These are phyloP conservation scores for Deinandra increscens DNA, from an alignment of 129 eudicot species.

Conservation along the genomic window DNA sequence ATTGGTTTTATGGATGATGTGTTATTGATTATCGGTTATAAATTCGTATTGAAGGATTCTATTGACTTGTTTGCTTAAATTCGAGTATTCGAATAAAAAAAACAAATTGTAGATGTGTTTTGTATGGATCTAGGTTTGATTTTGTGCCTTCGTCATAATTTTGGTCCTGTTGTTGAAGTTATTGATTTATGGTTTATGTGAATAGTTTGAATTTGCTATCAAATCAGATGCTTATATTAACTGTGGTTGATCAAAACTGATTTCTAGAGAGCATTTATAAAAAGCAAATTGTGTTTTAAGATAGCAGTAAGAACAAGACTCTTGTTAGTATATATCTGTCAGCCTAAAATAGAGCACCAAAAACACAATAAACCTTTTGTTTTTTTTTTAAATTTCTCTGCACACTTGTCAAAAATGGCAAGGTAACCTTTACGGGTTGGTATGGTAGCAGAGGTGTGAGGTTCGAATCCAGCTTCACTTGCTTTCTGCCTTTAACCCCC, in stretches of 20 bases:
- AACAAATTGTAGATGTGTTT: not conserved
- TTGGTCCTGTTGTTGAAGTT: not conserved
- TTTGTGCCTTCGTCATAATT: constrained; percentile 2
- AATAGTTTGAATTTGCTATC: no score
- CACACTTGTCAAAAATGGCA: not conserved
- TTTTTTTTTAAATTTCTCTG: not conserved
- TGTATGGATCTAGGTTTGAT: constrained; percentile 29
- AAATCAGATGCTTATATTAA: no score
- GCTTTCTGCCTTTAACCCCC: no score
- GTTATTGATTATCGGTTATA: not conserved
- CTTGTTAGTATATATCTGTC: not conserved
- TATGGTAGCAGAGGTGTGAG: no score
- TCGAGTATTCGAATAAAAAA: not conserved
- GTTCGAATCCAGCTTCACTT: no score
- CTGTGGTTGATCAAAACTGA: constrained; percentile 4
- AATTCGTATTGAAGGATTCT: not conserved
- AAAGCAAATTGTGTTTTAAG: constrained; percentile 4
- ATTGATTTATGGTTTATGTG: not conserved
- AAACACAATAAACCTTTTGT: not conserved
- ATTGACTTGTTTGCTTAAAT: no score
- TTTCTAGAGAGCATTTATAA: not conserved
- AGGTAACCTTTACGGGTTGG: no score
- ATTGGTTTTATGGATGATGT: not conserved
- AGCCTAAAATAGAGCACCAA: not conserved
- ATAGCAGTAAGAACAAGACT: not conserved